Percentiles rank a stretch among this genome's conserved stretches.
Conservation (phyloP, 2,329 filamentous ascomycete species). For the Pseudocercospora fijiensis region DNA sequence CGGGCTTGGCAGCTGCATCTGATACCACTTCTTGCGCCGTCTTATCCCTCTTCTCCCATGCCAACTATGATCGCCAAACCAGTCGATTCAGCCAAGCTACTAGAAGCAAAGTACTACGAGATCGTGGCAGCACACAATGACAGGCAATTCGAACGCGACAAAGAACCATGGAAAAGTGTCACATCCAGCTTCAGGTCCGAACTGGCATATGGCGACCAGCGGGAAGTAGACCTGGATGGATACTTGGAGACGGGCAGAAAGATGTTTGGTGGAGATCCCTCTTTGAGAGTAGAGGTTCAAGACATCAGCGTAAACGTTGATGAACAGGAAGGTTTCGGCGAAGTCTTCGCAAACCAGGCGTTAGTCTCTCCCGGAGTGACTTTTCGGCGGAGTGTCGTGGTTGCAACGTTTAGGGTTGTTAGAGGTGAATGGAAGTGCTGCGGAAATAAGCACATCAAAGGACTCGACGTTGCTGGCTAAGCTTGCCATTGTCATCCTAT, state of each 20-base stretch:
- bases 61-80: background rate
- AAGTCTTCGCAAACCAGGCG: background rate
- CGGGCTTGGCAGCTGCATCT: too few species aligned
- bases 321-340: background rate
- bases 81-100: background rate
- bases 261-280: background rate
- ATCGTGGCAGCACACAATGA: slow-evolving; percentile 2
- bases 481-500: too few species aligned
- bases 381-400: background rate
- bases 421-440: background rate
- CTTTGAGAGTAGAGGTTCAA: background rate
- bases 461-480: background rate
- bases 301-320: background rate
- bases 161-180: background rate
- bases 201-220: background rate
- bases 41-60: background rate
- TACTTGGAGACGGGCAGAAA: background rate
- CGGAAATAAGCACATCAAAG: slow-evolving; percentile 2
- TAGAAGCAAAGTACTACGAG: background rate
- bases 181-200: background rate
- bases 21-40: background rate
- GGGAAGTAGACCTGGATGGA: background rate
- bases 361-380: background rate
- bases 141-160: background rate
- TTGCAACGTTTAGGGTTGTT: background rate